Percentiles rank a stretch among this genome's conserved stretches.
phyloP scores from a whole-genome alignment of 2,329 filamentous ascomycete species.

The Zopfia rhizophila region DNA sequence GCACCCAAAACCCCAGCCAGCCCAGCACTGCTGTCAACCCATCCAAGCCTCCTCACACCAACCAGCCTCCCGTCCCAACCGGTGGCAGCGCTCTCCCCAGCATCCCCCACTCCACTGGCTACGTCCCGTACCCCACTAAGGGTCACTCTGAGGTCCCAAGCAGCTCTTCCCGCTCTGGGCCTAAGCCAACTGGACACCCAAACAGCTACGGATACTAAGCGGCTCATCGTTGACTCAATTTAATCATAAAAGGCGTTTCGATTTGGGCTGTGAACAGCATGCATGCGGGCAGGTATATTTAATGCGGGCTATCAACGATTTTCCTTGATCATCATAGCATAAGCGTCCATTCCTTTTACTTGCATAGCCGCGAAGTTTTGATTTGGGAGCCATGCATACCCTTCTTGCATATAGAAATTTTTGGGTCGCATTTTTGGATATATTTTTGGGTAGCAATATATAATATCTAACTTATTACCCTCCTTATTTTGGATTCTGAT shows the following conservation, averaged over 20 bases:
- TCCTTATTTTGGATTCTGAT: too few relatives aligned
- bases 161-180: conserved; percentile 23
- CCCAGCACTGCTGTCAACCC: conserved; percentile 8
- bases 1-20: conserved; percentile 20
- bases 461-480: too few relatives aligned
- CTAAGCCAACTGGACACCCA: conserved; percentile 28
- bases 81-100: conserved; percentile 11
- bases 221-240: not conserved
- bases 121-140: conserved; percentile 37
- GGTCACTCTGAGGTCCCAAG: conserved; percentile 18
- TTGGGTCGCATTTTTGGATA: too few relatives aligned
- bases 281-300: too few relatives aligned
- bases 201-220: conserved; percentile 12
- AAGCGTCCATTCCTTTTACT: too few relatives aligned
- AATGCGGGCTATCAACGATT: too few relatives aligned
- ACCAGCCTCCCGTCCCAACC: conserved; percentile 4
- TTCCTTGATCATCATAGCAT: too few relatives aligned
- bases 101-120: conserved; percentile 22
- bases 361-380: too few relatives aligned
- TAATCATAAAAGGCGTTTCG: conserved; percentile 25
- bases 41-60: conserved; percentile 27
- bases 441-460: too few relatives aligned
- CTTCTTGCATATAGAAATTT: too few relatives aligned
- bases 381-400: too few relatives aligned
- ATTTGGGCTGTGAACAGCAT: too few relatives aligned